phyloP scores from a whole-genome alignment of 441 rosid species.

The Pelargonium hybrid region DNA sequence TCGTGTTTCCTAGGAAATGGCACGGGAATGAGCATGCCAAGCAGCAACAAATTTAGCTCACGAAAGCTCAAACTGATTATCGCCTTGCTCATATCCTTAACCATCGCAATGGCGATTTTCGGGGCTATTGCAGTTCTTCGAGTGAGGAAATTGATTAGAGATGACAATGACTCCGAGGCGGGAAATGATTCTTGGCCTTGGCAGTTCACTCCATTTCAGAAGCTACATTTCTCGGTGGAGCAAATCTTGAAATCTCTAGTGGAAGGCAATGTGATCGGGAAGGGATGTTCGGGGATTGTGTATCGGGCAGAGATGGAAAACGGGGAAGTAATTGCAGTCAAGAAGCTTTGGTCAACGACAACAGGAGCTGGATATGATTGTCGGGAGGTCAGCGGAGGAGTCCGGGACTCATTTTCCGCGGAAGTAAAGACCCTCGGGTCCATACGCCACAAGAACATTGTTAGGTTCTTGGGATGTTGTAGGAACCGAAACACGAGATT shows the following conservation, averaged over 20 bases:
- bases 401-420: conserved; percentile 90
- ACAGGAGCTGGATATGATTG: conserved; percentile 29
- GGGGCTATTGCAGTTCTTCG: conserved; percentile 62
- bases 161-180: conserved; percentile 59
- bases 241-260: conserved; percentile 66
- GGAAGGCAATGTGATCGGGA: conserved; percentile 81
- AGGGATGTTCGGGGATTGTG: conserved; percentile 88
- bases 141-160: conserved; percentile 35
- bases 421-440: conserved; percentile 88
- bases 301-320: conserved; percentile 86
- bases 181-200: conserved; percentile 71
- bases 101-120: conserved; percentile 56
- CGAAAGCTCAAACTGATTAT: conserved; percentile 57
- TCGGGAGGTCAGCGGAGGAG: conserved; percentile 32
- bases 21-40: conserved; percentile 10
- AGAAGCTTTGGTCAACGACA: conserved; percentile 82
- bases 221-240: conserved; percentile 76
- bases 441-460: conserved; percentile 91
- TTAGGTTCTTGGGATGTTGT: conserved; percentile 83
- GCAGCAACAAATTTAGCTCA: conserved; percentile 22
- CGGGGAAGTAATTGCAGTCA: conserved; percentile 84
- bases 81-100: conserved; percentile 51
- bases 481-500: conserved; percentile 74
- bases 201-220: conserved; percentile 97
- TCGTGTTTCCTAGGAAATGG: conserved; percentile 49